A percentile compares a stretch with the other conserved stretches of the same genome.
These are phyloP conservation scores for Haematococcus lacustris DNA, from an alignment of 139 green algal species.

Conservation along the genomic window DNA sequence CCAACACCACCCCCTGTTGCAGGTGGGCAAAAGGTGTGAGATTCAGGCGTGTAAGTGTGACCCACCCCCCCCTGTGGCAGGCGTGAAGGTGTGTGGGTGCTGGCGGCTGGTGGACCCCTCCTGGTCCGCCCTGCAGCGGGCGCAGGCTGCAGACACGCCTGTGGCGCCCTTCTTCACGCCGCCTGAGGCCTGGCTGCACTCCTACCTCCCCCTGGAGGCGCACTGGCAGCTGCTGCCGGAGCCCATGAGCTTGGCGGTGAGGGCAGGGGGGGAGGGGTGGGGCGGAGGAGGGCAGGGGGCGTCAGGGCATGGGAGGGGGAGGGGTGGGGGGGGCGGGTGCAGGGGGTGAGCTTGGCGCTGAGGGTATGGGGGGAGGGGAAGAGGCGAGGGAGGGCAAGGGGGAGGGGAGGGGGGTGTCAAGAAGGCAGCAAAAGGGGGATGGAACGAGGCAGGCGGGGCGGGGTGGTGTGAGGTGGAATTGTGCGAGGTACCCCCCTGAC, in stretches of 20 bases:
- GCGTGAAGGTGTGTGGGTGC: constrained; percentile 33
- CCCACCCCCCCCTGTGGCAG: neutral
- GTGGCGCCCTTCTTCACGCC: constrained; percentile 38
- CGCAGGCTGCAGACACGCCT: neutral
- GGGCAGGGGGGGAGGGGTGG: neutral
- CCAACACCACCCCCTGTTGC: too few relatives aligned
- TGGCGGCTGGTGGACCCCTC: constrained; percentile 58
- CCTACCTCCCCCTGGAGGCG: constrained; percentile 45
- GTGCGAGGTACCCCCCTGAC: neutral
- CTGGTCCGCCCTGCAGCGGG: constrained; percentile 23
- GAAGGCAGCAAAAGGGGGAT: too few relatives aligned
- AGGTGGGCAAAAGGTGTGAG: too few relatives aligned
- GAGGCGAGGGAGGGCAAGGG: too few relatives aligned
- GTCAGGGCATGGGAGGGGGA: neutral
- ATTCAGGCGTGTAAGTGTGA: too few relatives aligned
- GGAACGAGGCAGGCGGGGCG: too few relatives aligned
- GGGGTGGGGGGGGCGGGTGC: neutral
- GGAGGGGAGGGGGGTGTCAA: too few relatives aligned
- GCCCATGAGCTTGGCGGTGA: constrained; percentile 12
- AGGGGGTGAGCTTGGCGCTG: neutral
- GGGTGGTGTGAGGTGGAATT: neutral
- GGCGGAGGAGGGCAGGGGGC: too few relatives aligned
- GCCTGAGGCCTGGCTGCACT: constrained; percentile 42
- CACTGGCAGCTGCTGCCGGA: constrained; percentile 48
- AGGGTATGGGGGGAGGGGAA: neutral